These are phyloP conservation scores for Lentinus brumalis DNA, from an alignment of 768 basidiomycete species.

Conservation along the genomic window DNA sequence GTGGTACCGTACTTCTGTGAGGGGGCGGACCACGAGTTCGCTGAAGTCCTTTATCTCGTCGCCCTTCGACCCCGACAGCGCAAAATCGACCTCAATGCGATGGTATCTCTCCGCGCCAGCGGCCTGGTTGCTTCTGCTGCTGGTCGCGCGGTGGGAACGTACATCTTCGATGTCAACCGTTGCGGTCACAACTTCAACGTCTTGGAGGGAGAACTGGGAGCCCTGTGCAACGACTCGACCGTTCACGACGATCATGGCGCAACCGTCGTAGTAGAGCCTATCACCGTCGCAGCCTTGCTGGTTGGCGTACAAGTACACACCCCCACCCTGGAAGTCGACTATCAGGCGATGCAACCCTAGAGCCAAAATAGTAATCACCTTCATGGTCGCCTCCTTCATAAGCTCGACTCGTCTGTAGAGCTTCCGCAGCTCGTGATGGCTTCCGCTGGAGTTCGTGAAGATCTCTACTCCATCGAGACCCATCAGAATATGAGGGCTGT, in stretches of 20 bases:
- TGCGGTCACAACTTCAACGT: slow-evolving; percentile 95
- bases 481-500: slow-evolving; percentile 95
- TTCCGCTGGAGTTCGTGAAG: slow-evolving; percentile 97
- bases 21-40: slow-evolving; percentile 26
- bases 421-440: slow-evolving; percentile 98
- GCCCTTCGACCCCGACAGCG: slow-evolving; percentile 65
- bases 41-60: slow-evolving; percentile 41
- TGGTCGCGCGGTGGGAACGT: slow-evolving; percentile 81
- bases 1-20: slow-evolving; percentile 69
- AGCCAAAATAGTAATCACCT: slow-evolving; percentile 49
- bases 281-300: slow-evolving; percentile 99
- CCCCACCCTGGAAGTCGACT: slow-evolving; percentile 68
- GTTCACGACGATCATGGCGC: slow-evolving; percentile 94
- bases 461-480: slow-evolving; percentile 98
- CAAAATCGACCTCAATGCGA: slow-evolving; percentile 80
- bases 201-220: slow-evolving; percentile 92
- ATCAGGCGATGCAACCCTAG: not conserved
- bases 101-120: slow-evolving; percentile 74
- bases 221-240: slow-evolving; percentile 93
- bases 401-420: slow-evolving; percentile 88
- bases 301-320: slow-evolving; percentile 96
- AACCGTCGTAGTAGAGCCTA: slow-evolving; percentile 96
- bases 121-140: slow-evolving; percentile 90
- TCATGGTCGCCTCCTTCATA: slow-evolving; percentile 95
- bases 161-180: slow-evolving; percentile 98